Base-by-base conservation (phyloP, 257 asterid species). In the Eucommia ulmoides region DNA sequence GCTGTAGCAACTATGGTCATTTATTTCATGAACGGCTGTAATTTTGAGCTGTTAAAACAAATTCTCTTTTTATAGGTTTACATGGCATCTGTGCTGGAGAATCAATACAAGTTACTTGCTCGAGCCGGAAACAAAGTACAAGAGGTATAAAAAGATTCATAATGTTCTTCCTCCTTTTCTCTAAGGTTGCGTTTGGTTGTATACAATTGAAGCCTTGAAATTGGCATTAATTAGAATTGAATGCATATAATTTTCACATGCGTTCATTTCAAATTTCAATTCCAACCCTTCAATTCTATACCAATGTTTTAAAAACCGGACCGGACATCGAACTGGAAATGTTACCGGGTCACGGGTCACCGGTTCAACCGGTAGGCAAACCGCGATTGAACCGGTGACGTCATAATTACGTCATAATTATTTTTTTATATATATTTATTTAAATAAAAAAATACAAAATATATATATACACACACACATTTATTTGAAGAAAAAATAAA, bases 101-200 rank as follows among this genome's bases (percentile, higher is more conserved):
- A 80, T 61, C 96, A 82, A 66, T 89, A 89, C 84, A 89, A 84
- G 70, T 59, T 89, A 55, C 97, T 89, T 24, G 97, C 96, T 59
- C 89, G 97, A 53, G 82, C 96, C 19, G 96, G 88, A 62, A 89
- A 89, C 54, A 65, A 72, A 70, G 85, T 80, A 42, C 97, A 89
- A 52, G 94, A 85, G 89, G 97, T 83, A 59, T 58, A 54, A 44
- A 55, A 24, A 54, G 33, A 21, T 19, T 1, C 38, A 29, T 12
- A 7, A 29, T n/a, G 50, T 65, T 47, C 18, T 33, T 20, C 51
- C 51, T 50, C 18, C 7, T 2, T 51, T 64, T 41, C 9, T 22
- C 18, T 12, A 20, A 20, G 22, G 41, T 48, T 38, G 17, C 47
- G 22, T 19, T 24, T 50, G 23, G 57, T 44, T 22, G 48, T 35